Evolutionary conservation across 805 yeast species (phyloP).

Genomic region (Spathaspora passalidarum): DNA sequence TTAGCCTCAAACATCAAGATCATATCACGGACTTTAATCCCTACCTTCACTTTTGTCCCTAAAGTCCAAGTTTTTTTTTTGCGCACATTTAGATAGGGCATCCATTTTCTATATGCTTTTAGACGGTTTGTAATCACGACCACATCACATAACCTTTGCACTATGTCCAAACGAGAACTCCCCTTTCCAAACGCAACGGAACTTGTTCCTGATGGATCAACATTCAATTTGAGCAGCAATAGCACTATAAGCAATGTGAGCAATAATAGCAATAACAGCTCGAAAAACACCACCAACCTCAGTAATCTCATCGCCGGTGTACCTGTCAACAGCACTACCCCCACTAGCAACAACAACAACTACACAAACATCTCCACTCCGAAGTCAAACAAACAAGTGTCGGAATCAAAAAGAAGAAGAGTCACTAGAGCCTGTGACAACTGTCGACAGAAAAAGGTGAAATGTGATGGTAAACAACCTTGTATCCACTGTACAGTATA

Average conservation of each 20-base stretch:
- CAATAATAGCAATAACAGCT: background rate
- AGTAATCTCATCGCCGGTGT: too few species aligned
- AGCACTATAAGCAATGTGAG: background rate
- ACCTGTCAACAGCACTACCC: too few species aligned
- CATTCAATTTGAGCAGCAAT: background rate
- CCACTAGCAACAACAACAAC: background rate
- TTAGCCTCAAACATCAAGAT: too few species aligned
- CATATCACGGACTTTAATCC: too few species aligned
- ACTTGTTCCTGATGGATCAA: background rate
- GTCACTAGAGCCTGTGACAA: constrained; percentile 76
- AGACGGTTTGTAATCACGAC: background rate
- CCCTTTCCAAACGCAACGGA: background rate
- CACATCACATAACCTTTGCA: background rate
- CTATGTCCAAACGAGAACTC: background rate
- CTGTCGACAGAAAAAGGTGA: constrained; percentile 72
- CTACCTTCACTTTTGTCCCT: background rate
- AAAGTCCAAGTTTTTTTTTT: too few species aligned
- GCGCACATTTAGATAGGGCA: too few species aligned
- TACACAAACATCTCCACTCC: too few species aligned
- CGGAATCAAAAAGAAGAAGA: constrained; percentile 49
- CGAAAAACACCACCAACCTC: background rate
- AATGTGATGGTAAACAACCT: constrained; percentile 77
- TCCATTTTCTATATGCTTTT: background rate
- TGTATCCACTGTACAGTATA: constrained; percentile 85
- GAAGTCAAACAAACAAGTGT: background rate